phyloP scores from a whole-genome alignment of 2,329 filamentous ascomycete genomes.

The Allantophomopsis cytisporea region DNA sequence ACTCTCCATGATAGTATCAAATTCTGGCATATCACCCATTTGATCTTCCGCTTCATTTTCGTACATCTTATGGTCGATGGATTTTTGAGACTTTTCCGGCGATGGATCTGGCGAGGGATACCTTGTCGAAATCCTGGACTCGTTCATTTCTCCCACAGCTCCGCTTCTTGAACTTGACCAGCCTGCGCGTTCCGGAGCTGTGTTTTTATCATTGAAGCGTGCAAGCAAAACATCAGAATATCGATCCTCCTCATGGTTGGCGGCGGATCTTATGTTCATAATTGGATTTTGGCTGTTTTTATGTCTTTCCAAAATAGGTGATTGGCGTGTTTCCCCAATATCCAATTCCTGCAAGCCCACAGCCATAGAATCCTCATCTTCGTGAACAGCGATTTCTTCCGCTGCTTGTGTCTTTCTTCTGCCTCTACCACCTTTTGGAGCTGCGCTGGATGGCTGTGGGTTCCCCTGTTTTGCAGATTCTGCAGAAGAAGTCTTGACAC shows the following conservation, averaged over 20 bases:
- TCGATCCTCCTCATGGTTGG: conserved; percentile 4
- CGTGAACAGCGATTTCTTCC: conserved; percentile 6
- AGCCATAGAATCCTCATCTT: conserved; percentile 1
- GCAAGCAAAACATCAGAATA: conserved; percentile 11
- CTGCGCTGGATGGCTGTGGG: conserved; percentile 4
- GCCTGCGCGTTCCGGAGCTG: conserved; percentile 10
- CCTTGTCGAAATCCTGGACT: neutral
- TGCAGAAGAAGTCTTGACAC: conserved; percentile 5
- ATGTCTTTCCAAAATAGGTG: no score
- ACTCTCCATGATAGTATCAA: conserved; percentile 40
- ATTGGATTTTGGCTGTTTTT: conserved; percentile 1
- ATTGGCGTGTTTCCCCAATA: neutral
- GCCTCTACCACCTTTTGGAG: conserved; percentile 10
- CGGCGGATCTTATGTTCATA: conserved; percentile 10
- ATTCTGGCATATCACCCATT: conserved; percentile 24
- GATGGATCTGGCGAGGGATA: conserved; percentile 5
- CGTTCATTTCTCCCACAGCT: neutral
- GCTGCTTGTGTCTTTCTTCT: conserved; percentile 7
- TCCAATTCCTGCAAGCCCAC: conserved; percentile 3
- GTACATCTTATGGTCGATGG: conserved; percentile 2
- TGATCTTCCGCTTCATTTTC: conserved; percentile 19
- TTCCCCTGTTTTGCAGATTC: neutral
- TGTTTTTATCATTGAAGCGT: conserved; percentile 11
- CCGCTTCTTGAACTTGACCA: conserved; percentile 12
- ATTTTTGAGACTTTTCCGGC: neutral